Evolutionary conservation across 768 basidiomycete genomes (phyloP).

Genomic region (Hydnomerulius pinastri): DNA sequence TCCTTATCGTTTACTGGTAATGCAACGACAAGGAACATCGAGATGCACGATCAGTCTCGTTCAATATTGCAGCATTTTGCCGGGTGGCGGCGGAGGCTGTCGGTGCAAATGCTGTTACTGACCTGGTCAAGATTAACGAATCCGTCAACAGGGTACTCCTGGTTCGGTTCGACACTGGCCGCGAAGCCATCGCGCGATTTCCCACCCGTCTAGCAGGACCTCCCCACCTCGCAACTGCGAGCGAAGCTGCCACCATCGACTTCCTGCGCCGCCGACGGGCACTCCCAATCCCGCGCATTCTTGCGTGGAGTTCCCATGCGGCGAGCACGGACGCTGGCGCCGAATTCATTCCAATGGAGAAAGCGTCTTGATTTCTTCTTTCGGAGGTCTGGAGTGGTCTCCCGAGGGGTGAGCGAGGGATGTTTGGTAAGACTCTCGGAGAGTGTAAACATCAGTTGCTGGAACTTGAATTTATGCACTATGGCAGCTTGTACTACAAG

Average conservation of each 20-base stretch:
- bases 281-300: too few species aligned
- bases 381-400: too few species aligned
- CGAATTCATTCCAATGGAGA: slow-evolving; percentile 37
- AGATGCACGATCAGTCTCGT: slow-evolving; percentile 6
- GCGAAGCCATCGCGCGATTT: slow-evolving; percentile 17
- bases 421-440: too few species aligned
- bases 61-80: slow-evolving; percentile 23
- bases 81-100: slow-evolving; percentile 12
- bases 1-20: slow-evolving; percentile 18
- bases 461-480: too few species aligned
- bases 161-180: slow-evolving; percentile 12
- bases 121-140: slow-evolving; percentile 17
- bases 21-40: slow-evolving; percentile 25
- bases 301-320: too few species aligned
- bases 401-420: too few species aligned
- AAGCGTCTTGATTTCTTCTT: too few species aligned
- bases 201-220: slow-evolving; percentile 28
- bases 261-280: too few species aligned
- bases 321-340: too few species aligned
- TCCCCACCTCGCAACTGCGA: slow-evolving; percentile 31
- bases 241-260: slow-evolving; percentile 40
- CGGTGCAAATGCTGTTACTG: slow-evolving; percentile 16
- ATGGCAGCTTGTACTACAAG: too few species aligned
- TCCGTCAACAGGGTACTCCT: slow-evolving; percentile 17
- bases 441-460: too few species aligned